A percentile compares a stretch with the other conserved stretches of the same genome.
Conservation (phyloP, 2,329 filamentous ascomycete genomes). For the Phoma sp. region DNA sequence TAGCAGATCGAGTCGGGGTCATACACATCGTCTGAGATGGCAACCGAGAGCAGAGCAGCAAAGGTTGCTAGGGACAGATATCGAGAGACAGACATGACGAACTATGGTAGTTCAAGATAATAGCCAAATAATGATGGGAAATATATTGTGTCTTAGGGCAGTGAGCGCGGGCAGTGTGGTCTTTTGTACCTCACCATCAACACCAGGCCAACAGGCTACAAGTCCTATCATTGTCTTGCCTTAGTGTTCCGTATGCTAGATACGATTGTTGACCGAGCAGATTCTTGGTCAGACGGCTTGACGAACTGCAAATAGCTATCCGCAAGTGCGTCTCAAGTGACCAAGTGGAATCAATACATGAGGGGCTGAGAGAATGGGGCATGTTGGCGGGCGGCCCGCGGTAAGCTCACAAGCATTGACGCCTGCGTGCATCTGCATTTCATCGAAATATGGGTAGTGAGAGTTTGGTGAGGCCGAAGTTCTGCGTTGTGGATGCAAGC, state of each 20-base stretch:
- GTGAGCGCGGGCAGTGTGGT: constrained; percentile 17
- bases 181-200: constrained; percentile 30
- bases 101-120: neutral
- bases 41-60: constrained; percentile 35
- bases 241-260: constrained; percentile 16
- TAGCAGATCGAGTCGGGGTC: constrained; percentile 40
- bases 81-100: constrained; percentile 37
- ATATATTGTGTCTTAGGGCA: neutral
- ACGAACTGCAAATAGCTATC: constrained; percentile 28
- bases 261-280: constrained; percentile 18
- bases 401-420: constrained; percentile 22
- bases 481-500: constrained; percentile 11
- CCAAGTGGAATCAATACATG: constrained; percentile 19
- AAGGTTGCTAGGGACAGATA: constrained; percentile 31
- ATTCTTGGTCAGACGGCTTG: constrained; percentile 24
- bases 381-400: constrained; percentile 21
- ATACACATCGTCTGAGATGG: constrained; percentile 26
- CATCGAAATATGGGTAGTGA: constrained; percentile 12
- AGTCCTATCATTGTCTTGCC: constrained; percentile 17
- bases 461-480: constrained; percentile 11
- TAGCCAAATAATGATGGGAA: neutral
- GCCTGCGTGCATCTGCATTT: constrained; percentile 24
- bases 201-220: constrained; percentile 9
- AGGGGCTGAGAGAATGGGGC: constrained; percentile 26
- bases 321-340: constrained; percentile 20